phyloP scores from a whole-genome alignment of 306 rosid species.

The Quercus bicolor region DNA sequence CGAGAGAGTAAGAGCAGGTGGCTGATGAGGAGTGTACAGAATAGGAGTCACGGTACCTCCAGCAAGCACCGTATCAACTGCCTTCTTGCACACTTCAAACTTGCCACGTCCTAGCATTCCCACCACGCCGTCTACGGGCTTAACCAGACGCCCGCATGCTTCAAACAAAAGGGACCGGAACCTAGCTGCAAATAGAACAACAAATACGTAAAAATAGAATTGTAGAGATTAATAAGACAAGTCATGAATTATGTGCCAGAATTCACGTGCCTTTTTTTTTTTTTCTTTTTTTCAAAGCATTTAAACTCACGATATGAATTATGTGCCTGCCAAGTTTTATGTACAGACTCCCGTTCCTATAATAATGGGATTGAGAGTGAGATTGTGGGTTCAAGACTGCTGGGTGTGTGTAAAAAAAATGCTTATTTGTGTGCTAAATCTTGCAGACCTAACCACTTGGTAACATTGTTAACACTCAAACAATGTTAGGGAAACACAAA shows the following conservation, averaged over 20 bases:
- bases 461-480: too few species aligned
- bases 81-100: conserved; percentile 56
- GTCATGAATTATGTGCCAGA: too few species aligned
- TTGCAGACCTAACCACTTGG: too few species aligned
- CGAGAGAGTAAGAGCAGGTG: neutral
- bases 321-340: neutral
- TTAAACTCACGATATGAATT: neutral
- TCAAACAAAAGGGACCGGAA: conserved; percentile 64
- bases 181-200: conserved; percentile 26
- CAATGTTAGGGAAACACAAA: too few species aligned
- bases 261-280: too few species aligned
- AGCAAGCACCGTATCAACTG: conserved; percentile 44
- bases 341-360: too few species aligned
- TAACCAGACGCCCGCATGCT: conserved; percentile 66
- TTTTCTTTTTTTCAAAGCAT: neutral
- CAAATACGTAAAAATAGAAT: too few species aligned
- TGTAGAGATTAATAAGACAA: neutral
- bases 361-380: too few species aligned
- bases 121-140: conserved; percentile 63
- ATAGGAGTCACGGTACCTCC: conserved; percentile 42
- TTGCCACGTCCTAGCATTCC: conserved; percentile 50
- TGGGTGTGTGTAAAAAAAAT: too few species aligned
- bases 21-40: neutral
- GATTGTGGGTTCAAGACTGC: too few species aligned
- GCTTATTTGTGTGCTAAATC: too few species aligned